phyloP scores from a whole-genome alignment of 2,329 filamentous ascomycete species.

The Epichloe baconii region DNA sequence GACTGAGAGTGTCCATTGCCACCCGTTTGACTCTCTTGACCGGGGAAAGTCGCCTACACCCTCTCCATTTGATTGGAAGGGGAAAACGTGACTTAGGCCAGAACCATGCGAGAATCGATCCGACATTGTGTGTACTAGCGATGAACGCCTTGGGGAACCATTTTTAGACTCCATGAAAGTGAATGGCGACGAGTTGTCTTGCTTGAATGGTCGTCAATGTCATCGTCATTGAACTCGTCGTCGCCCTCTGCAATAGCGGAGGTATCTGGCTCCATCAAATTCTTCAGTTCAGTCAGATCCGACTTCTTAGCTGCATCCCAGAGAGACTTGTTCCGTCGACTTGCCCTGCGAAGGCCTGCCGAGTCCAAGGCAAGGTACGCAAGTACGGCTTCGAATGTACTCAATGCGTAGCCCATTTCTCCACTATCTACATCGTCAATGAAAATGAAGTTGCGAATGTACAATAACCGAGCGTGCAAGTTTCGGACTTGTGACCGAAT shows the following conservation, averaged over 20 bases:
- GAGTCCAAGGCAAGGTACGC: constrained; percentile 79
- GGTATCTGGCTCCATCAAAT: constrained; percentile 62
- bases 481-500: constrained; percentile 82
- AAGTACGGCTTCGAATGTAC: constrained; percentile 88
- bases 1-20: constrained; percentile 77
- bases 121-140: constrained; percentile 26
- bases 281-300: constrained; percentile 59
- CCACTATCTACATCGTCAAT: constrained; percentile 95
- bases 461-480: constrained; percentile 77
- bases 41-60: constrained; percentile 24
- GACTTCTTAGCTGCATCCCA: constrained; percentile 82
- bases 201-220: constrained; percentile 34
- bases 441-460: constrained; percentile 95
- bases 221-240: constrained; percentile 27
- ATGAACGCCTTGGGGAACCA: constrained; percentile 30
- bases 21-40: constrained; percentile 59
- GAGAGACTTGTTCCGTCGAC: constrained; percentile 68
- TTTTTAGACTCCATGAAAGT: constrained; percentile 34
- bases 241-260: constrained; percentile 34
- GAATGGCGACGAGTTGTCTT: constrained; percentile 32
- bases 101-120: constrained; percentile 43
- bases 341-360: constrained; percentile 67
- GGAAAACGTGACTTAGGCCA: constrained; percentile 74
- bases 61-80: constrained; percentile 54
- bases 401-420: constrained; percentile 90